Evolutionary conservation across 2,329 filamentous ascomycete species (phyloP), one percentile per base, ranked within the genome.

Genomic region (Claviceps fusiformis): DNA sequence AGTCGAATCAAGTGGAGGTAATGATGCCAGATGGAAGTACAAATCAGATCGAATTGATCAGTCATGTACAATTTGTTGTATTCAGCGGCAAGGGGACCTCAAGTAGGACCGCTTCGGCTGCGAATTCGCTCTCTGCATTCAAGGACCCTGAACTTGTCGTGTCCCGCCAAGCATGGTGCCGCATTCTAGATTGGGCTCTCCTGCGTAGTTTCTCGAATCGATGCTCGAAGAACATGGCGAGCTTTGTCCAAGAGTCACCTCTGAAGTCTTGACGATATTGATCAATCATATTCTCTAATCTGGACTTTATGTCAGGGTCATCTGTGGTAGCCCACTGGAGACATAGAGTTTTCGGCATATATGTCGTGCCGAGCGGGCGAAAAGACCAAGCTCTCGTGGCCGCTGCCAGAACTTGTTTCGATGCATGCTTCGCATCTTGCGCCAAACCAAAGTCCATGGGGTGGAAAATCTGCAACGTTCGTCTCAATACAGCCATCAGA

Each of bases 351-450:
- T 51, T 56, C 9, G 55, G 55, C 33, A 56, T 17, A 35, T 48
- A 56, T 8, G 55, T 56, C 10, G 55, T 54, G 8, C 55, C 55
- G 17, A 56, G 46, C 5, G 54, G 55, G 24, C 55, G 55, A 24
- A 56, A 56, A 27, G 43, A 47, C 55, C 55, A 56, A 29, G 55
- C 55, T 51, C 55, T 49, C n/a, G n/a, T 47, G 3, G 51, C 51
- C 24, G 55, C 41, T 39, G 31, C 55, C 29, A 56, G 47, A 27
- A 54, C 37, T 17, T 50, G 37, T 13, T 51, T 37, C 3, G 55
- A 41, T 17, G 55, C 46, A 4, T 44, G 19, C 5, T 48, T 39
- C 19, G 52, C 55, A 24, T 56, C 35, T 15, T 56, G 37, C 2
- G 47, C 15, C 2, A 56, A 39, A 37, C 17, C 29, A 6, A 44